Percentiles rank a stretch among this genome's conserved stretches.
phyloP scores from a whole-genome alignment of 306 rosid genomes.

The Cucurbita argyrosperma region DNA sequence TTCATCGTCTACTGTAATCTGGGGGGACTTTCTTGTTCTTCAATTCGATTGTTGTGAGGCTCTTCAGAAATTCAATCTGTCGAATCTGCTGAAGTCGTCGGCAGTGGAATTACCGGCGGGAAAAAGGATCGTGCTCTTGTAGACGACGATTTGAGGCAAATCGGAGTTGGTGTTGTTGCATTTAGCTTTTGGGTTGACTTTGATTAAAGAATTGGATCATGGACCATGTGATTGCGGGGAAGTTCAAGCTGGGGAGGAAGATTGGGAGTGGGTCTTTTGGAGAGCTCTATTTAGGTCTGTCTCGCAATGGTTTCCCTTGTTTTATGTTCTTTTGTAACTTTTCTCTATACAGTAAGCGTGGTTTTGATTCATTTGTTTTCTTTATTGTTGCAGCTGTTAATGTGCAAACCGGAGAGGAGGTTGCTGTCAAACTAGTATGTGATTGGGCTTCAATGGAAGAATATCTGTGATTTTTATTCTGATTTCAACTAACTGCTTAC shows the following conservation, averaged over 20 bases:
- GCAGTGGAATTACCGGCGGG: constrained; percentile 6
- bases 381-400: constrained; percentile 46
- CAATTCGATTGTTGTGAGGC: background rate
- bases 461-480: background rate
- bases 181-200: constrained; percentile 21
- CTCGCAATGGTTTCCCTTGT: background rate
- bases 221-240: constrained; percentile 90
- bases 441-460: constrained; percentile 3
- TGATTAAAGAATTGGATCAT: constrained; percentile 31
- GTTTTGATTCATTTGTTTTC: constrained; percentile 1
- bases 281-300: constrained; percentile 79
- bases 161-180: constrained; percentile 16
- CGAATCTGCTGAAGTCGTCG: background rate
- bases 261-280: constrained; percentile 99
- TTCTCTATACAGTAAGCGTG: background rate
- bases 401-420: constrained; percentile 96
- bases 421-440: constrained; percentile 96
- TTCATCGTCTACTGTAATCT: background rate
- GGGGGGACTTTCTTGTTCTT: background rate
- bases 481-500: background rate
- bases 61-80: background rate
- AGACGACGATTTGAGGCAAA: constrained; percentile 27
- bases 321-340: background rate
- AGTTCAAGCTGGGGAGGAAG: constrained; percentile 92
- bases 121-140: constrained; percentile 22